phyloP scores from a whole-genome alignment of 1,139 yeast genomes.

The Saccharomyces uvarum region DNA sequence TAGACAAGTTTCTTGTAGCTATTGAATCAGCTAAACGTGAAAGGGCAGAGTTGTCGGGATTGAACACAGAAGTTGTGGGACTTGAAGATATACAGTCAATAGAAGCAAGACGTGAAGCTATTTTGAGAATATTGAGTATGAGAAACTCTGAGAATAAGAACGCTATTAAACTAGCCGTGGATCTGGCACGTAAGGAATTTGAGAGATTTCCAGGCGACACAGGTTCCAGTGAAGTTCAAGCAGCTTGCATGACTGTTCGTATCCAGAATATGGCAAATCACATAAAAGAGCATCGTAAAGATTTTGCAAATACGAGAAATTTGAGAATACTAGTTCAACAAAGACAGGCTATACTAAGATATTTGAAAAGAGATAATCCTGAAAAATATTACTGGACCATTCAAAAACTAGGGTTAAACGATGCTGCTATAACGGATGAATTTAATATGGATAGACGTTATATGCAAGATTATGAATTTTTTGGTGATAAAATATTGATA shows the following conservation, averaged over 20 bases:
- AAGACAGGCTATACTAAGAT: conserved; percentile 75
- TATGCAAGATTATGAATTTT: conserved; percentile 77
- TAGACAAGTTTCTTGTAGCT: conserved; percentile 70
- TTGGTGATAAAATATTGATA: conserved; percentile 50
- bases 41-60: conserved; percentile 29
- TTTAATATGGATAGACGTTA: conserved; percentile 79
- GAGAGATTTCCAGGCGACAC: conserved; percentile 83
- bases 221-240: conserved; percentile 92
- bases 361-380: conserved; percentile 72
- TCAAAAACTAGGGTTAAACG: conserved; percentile 80
- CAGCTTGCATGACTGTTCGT: conserved; percentile 77
- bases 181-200: conserved; percentile 69
- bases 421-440: conserved; percentile 67
- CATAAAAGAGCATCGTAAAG: conserved; percentile 65
- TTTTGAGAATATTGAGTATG: conserved; percentile 64
- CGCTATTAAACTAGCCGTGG: conserved; percentile 49
- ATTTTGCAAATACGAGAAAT: conserved; percentile 56
- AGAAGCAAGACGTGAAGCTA: conserved; percentile 57
- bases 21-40: conserved; percentile 58
- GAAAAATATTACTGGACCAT: conserved; percentile 78
- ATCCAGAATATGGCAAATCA: conserved; percentile 76
- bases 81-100: conserved; percentile 37
- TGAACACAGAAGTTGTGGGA: conserved; percentile 23
- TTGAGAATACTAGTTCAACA: conserved; percentile 80
- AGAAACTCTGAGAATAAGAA: conserved; percentile 62